Percentiles rank a stretch among this genome's conserved stretches.
These are phyloP conservation scores for Gleditsia sinensis DNA, from an alignment of 306 rosid genomes.

Conservation along the genomic window DNA sequence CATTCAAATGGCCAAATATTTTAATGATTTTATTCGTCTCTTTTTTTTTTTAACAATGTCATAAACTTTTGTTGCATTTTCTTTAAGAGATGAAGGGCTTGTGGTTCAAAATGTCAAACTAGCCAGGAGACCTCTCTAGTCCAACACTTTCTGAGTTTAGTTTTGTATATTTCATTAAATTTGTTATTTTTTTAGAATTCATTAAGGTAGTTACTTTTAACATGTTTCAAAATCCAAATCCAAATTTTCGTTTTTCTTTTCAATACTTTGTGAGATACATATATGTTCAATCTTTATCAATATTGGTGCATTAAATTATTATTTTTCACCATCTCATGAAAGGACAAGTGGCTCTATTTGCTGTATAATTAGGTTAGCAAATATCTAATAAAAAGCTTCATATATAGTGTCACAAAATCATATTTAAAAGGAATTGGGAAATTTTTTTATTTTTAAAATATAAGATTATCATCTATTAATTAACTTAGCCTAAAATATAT, in stretches of 20 bases:
- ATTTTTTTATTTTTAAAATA: background rate
- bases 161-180: too few species aligned
- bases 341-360: slow-evolving; percentile 38
- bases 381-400: slow-evolving; percentile 18
- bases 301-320: slow-evolving; percentile 8
- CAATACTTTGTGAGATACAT: slow-evolving; percentile 17
- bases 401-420: slow-evolving; percentile 1
- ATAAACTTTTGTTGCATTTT: slow-evolving; percentile 32
- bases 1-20: slow-evolving; percentile 8
- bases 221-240: slow-evolving; percentile 35
- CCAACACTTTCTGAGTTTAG: slow-evolving; percentile 23
- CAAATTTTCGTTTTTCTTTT: slow-evolving; percentile 27
- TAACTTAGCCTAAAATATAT: background rate
- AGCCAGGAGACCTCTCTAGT: slow-evolving; percentile 13
- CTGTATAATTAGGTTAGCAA: slow-evolving; percentile 16
- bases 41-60: slow-evolving; percentile 20
- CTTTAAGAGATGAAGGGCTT: slow-evolving; percentile 1
- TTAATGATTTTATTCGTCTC: slow-evolving; percentile 3
- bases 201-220: slow-evolving; percentile 37
- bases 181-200: slow-evolving; percentile 14
- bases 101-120: slow-evolving; percentile 29
- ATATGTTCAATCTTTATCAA: slow-evolving; percentile 33
- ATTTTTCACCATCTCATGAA: too few species aligned
- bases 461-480: background rate
- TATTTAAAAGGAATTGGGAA: background rate